Conservation (phyloP, 257 asterid species). For the Solanum paucissectum region DNA sequence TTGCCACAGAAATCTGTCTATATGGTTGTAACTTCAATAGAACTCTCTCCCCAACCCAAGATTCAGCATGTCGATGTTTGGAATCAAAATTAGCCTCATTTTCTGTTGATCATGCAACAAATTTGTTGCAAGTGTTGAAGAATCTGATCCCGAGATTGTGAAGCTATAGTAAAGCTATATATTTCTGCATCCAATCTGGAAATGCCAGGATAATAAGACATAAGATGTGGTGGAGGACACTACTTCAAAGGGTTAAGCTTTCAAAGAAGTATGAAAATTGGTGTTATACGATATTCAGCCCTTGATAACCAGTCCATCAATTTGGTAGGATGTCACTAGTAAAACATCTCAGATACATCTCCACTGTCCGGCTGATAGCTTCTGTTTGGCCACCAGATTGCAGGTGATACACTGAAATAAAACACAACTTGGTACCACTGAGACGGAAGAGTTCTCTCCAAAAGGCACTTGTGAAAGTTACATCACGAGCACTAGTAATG, state of each 20-base stretch:
- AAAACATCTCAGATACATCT: background rate
- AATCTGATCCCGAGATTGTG: background rate
- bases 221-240: background rate
- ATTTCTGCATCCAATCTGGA: background rate
- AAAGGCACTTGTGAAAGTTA: background rate
- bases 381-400: background rate
- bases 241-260: background rate
- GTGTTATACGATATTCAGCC: background rate
- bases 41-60: background rate
- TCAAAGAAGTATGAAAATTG: background rate
- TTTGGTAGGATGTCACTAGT: background rate
- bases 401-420: background rate
- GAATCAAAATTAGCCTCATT: background rate
- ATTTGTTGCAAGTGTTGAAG: background rate
- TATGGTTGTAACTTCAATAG: background rate
- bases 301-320: background rate
- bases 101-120: background rate
- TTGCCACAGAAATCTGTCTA: background rate
- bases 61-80: background rate
- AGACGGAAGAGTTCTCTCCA: background rate
- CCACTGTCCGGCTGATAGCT: background rate
- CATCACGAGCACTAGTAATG: background rate
- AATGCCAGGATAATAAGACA: background rate
- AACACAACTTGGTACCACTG: background rate
- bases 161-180: background rate